Conservation (phyloP, 148 eudicot species). For the Cornus florida region DNA sequence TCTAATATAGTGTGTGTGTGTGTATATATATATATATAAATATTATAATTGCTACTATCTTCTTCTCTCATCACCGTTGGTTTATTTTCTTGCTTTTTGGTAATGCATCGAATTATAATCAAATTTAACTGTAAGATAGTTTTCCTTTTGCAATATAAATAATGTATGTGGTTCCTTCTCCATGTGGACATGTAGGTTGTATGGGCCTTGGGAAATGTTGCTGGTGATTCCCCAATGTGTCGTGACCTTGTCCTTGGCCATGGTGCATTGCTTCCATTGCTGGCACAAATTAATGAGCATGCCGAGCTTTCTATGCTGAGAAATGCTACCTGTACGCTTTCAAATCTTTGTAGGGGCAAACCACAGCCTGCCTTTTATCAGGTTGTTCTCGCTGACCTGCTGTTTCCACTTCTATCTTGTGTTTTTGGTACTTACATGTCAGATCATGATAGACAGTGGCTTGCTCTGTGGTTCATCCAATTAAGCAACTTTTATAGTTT, state of each 20-base stretch:
- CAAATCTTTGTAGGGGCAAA: slow-evolving; percentile 53
- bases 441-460: neutral
- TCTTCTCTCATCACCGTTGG: neutral
- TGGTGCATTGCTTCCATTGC: slow-evolving; percentile 45
- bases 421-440: neutral
- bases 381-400: slow-evolving; percentile 21
- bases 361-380: slow-evolving; percentile 50
- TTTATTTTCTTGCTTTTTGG: neutral
- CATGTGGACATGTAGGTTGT: slow-evolving; percentile 37
- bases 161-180: neutral
- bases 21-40: too few species aligned
- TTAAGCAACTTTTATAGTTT: neutral
- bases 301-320: slow-evolving; percentile 54
- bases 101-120: neutral
- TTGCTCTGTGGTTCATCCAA: neutral
- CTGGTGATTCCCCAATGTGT: slow-evolving; percentile 59
- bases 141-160: neutral
- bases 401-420: neutral
- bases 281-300: slow-evolving; percentile 46
- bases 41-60: neutral
- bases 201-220: slow-evolving; percentile 66
- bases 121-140: neutral
- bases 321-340: slow-evolving; percentile 61
- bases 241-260: slow-evolving; percentile 56
- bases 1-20: too few species aligned